phyloP scores from a whole-genome alignment of 768 basidiomycete species.

The Pholiota molesta region DNA sequence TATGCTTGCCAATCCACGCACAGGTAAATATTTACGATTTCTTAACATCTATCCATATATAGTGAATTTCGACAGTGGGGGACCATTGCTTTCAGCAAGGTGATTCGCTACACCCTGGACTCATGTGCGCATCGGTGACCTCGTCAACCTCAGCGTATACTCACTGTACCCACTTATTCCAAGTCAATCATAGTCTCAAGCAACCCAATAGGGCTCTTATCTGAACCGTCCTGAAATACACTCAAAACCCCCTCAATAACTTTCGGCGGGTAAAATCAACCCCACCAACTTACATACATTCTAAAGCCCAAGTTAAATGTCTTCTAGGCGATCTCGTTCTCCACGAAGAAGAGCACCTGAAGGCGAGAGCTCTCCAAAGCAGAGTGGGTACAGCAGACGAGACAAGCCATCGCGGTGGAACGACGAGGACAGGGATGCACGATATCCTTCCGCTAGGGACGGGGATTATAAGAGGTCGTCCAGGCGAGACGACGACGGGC shows the following conservation, averaged over 20 bases:
- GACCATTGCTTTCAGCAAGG: too few relatives aligned
- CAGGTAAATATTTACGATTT: too few relatives aligned
- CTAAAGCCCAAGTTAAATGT: constrained; percentile 18
- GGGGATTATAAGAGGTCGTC: background rate
- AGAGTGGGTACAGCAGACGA: constrained; percentile 13
- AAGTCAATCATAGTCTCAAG: too few relatives aligned
- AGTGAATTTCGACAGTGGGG: too few relatives aligned
- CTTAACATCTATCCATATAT: too few relatives aligned
- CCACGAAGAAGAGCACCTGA: constrained; percentile 10
- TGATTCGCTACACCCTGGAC: too few relatives aligned
- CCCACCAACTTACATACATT: constrained; percentile 1
- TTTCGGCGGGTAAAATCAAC: constrained; percentile 9
- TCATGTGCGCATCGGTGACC: too few relatives aligned
- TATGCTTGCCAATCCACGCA: too few relatives aligned
- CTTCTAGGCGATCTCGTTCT: constrained; percentile 25
- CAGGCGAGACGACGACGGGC: background rate
- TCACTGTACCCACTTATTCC: too few relatives aligned
- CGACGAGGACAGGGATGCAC: background rate
- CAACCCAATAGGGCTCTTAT: too few relatives aligned
- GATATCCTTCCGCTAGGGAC: background rate
- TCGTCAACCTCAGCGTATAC: too few relatives aligned
- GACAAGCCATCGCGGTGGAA: constrained; percentile 10
- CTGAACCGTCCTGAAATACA: background rate
- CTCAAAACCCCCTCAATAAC: background rate
- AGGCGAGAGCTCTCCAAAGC: constrained; percentile 8